Evolutionary conservation across 2,329 filamentous ascomycete species (phyloP).

Genomic region (Macrophomina phaseolina): DNA sequence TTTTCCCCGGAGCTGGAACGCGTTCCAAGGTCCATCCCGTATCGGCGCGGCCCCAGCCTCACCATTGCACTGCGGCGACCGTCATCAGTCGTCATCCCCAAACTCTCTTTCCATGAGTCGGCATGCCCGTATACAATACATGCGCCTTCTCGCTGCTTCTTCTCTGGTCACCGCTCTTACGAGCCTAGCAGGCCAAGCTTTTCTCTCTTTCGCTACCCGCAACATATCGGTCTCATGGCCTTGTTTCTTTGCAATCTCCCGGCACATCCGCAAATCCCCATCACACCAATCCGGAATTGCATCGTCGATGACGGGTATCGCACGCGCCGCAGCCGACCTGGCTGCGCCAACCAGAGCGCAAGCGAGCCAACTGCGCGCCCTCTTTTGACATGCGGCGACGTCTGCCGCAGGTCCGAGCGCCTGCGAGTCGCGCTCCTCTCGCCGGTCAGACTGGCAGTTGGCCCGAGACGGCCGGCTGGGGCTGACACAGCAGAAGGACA

Average conservation of each 20-base stretch:
- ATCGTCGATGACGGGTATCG: slow-evolving; percentile 19
- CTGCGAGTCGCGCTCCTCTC: not conserved
- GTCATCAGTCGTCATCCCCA: not conserved
- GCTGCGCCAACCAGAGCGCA: not conserved
- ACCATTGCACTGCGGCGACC: not conserved
- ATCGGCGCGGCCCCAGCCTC: slow-evolving; percentile 1
- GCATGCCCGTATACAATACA: slow-evolving; percentile 3
- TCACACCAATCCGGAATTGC: slow-evolving; percentile 9
- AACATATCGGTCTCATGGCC: slow-evolving; percentile 8
- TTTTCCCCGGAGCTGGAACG: not conserved
- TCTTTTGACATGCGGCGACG: slow-evolving; percentile 8
- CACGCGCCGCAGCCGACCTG: slow-evolving; percentile 20
- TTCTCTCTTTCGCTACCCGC: not conserved
- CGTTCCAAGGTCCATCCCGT: slow-evolving; percentile 1
- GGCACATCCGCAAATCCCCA: slow-evolving; percentile 25
- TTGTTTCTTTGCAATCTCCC: slow-evolving; percentile 19
- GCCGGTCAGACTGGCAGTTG: not conserved
- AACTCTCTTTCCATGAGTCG: slow-evolving; percentile 18
- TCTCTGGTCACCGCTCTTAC: slow-evolving; percentile 10
- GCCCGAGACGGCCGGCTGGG: not conserved
- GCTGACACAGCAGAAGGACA: not conserved
- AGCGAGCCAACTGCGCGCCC: slow-evolving; percentile 6
- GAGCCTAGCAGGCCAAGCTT: slow-evolving; percentile 18
- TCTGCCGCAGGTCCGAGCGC: slow-evolving; percentile 10
- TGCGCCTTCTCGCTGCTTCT: slow-evolving; percentile 5